Base-by-base conservation (phyloP, 2,329 filamentous ascomycete genomes). In the Hypomyces perniciosus region DNA sequence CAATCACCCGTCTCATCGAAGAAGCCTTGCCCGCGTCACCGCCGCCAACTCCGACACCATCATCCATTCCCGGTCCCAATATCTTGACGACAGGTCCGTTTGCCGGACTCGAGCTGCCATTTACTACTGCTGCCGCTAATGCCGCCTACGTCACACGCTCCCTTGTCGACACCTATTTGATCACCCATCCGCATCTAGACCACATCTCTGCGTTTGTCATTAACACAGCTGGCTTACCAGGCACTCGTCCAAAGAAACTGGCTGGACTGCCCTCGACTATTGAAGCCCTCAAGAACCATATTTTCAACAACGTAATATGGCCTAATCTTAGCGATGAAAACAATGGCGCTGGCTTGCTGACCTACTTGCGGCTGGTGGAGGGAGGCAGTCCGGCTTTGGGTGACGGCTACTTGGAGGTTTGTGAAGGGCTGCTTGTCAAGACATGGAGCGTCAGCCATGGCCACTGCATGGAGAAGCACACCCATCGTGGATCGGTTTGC, bases 301-400 rank as follows among this genome's bases (percentile, higher is more conserved):
- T 99, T 53, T 99, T 99, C 74, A 99, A 99, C 69, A 95, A 96
- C 62, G 75, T 96, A 52, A 95, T 97, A 48, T 99, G 93, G 93
- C 93, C 93, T 0, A 99, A 99, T 59, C 72, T 99, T 37, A 95
- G 90, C 0, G 92, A 99, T 62, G 93, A 99, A 70, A 93, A 96
- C 65, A 90, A 91, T 33, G 93, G 93, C 27, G 91, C 91, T 4
- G 93, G 93, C 0, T 78, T 99, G 29, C 83, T 99, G 33, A 96
- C 90, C 0, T 97, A 95, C 60, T 85, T 90, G 65, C 82, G 93
- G 12, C 75, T 99, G 8, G 85, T 89, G 5, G 91, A 96, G 64
- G 92, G 91, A 8, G 92, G 92, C 3, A 93, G 92, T 53, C 84
- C 87, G 2, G 85, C 88, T 28, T 74, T 96, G 6, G 91, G 90